Evolutionary conservation across 768 basidiomycete genomes (phyloP), one percentile per base, ranked within the genome.

Genomic region (Boletus barrowsii): DNA sequence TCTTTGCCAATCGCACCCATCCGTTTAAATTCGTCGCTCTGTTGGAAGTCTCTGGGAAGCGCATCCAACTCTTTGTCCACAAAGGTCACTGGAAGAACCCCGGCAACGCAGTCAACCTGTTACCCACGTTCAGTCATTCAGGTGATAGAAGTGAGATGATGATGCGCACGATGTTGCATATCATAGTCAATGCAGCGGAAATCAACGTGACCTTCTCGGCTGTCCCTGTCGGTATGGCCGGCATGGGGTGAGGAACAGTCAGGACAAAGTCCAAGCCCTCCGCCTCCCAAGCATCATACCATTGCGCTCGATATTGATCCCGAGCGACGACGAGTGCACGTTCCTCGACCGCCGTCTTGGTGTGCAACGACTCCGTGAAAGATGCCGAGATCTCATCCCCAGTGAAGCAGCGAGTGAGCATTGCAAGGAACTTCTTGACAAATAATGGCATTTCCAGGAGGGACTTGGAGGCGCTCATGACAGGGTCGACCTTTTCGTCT

Each of bases 71-170:
- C 55, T n/a, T 69, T 61, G 54, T 80, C 67, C 43, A 86, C 83
- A 32, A 73, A 73, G 0, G 81, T 81, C 42, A 87, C 72, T 0
- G 86, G 86, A 40, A 86, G 68, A 6, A 83, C 78, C n/a, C 83
- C 82, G 2, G 82, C 83, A 22, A 76, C 67, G 55, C 77, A 81
- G 61, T 87, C 83, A 24, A 84, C 69, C 80, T 80, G 42, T 49
- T 35, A 41, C 17, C 26, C 24, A 15, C 5, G 17, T 40, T 48
- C 6, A 47, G 42, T n/a, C 35, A 39, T 35, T 10, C 42, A 17
- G 7, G 10, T 3, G 4, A 13, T 4, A 3, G 26, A 54, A 43
- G 8, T 10, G 41, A 42, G 30, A 7, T 30, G 29, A 17, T 3
- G 32, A 22, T 20, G 70, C 77, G 54, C 47, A 79, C 77, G 45